Evolutionary conservation across 179 eudicot genomes (phyloP).

Genomic region (Monotropa hypopitys): DNA sequence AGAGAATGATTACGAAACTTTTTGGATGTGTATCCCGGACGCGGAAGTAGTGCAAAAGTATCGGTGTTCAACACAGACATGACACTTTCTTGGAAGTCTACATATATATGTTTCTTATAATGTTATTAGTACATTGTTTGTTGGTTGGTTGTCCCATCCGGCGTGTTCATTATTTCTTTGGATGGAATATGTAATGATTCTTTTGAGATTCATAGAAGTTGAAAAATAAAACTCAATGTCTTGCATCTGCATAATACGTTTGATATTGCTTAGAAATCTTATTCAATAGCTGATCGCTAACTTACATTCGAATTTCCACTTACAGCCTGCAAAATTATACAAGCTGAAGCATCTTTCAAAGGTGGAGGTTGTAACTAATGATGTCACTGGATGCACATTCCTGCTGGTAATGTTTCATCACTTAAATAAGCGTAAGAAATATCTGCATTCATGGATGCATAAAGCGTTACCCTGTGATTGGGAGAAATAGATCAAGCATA

Average conservation of each 20-base stretch:
- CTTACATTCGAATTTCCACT: constrained; percentile 1
- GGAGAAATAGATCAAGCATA: neutral
- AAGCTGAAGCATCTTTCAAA: constrained; percentile 91
- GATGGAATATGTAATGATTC: neutral
- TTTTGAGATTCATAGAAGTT: neutral
- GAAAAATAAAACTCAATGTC: neutral
- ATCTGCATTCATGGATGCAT: neutral
- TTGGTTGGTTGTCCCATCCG: neutral
- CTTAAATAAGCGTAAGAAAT: neutral
- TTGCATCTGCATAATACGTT: neutral
- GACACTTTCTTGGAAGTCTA: neutral
- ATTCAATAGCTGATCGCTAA: neutral
- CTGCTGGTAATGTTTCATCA: constrained; percentile 46
- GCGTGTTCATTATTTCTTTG: neutral
- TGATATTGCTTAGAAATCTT: neutral
- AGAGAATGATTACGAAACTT: neutral
- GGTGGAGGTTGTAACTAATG: constrained; percentile 84
- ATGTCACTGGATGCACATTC: constrained; percentile 87
- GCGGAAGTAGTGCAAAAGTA: neutral
- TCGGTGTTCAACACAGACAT: neutral
- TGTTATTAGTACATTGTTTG: no score
- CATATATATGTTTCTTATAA: neutral
- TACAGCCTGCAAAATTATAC: constrained; percentile 88
- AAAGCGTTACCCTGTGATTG: neutral
- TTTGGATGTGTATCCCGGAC: neutral